phyloP scores from a whole-genome alignment of 2,329 filamentous ascomycete species.

The Aspergillus floridensis region DNA sequence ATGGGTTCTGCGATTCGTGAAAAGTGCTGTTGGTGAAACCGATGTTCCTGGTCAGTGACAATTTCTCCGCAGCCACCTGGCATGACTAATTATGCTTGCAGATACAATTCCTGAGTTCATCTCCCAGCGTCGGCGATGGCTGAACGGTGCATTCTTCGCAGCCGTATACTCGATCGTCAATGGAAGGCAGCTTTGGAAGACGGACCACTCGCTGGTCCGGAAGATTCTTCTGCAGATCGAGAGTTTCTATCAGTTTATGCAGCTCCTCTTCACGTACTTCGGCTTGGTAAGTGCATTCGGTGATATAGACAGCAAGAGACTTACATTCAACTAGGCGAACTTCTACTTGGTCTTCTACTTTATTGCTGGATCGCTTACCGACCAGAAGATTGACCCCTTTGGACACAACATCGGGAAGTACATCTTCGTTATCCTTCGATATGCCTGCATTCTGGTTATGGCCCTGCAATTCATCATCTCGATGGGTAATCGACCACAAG shows the following conservation, averaged over 20 bases:
- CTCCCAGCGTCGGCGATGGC: slow-evolving; percentile 91
- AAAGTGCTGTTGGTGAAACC: slow-evolving; percentile 92
- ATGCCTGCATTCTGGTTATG: slow-evolving; percentile 82
- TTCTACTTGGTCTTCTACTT: slow-evolving; percentile 99
- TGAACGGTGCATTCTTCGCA: slow-evolving; percentile 98
- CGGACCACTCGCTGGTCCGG: slow-evolving; percentile 83
- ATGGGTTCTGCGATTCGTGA: slow-evolving; percentile 98
- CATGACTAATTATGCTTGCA: slow-evolving; percentile 32
- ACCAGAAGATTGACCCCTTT: slow-evolving; percentile 80
- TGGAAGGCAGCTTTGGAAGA: slow-evolving; percentile 87
- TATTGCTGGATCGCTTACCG: slow-evolving; percentile 83
- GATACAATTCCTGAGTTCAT: slow-evolving; percentile 95
- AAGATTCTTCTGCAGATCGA: slow-evolving; percentile 93
- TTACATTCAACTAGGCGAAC: slow-evolving; percentile 61
- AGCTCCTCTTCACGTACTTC: slow-evolving; percentile 94
- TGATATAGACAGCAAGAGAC: background rate
- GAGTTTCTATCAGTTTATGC: slow-evolving; percentile 91
- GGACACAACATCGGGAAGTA: slow-evolving; percentile 78
- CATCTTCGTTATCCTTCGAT: slow-evolving; percentile 84
- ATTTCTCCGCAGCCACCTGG: background rate
- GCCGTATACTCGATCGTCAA: slow-evolving; percentile 96
- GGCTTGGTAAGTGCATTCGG: slow-evolving; percentile 58
- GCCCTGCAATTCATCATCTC: slow-evolving; percentile 94
- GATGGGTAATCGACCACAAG: slow-evolving; percentile 93
- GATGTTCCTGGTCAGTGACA: slow-evolving; percentile 76